These are phyloP conservation scores for Pleurostoma richardsiae DNA, from an alignment of 2,329 filamentous ascomycete species.

Conservation along the genomic window DNA sequence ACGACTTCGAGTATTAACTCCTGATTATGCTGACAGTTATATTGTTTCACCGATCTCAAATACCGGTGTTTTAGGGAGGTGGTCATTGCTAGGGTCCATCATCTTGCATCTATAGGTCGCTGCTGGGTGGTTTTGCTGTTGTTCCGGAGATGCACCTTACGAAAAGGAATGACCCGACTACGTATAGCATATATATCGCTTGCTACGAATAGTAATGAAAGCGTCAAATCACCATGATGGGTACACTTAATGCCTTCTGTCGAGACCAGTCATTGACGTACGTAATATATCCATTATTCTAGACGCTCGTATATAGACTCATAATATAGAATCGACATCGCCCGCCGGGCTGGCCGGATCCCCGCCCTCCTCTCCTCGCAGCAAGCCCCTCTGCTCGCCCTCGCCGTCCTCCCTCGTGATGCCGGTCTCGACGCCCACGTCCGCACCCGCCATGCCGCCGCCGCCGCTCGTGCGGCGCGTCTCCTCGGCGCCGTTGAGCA, in stretches of 20 bases:
- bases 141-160: too few species aligned
- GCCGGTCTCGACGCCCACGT: constrained; percentile 22
- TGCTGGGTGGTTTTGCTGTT: too few species aligned
- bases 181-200: neutral
- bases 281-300: too few species aligned
- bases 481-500: constrained; percentile 74
- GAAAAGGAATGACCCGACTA: too few species aligned
- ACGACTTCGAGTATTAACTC: constrained; percentile 90
- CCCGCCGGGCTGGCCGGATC: constrained; percentile 19
- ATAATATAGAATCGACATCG: constrained; percentile 8
- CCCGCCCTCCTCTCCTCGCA: constrained; percentile 28
- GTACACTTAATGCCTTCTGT: too few species aligned
- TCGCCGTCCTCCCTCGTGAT: constrained; percentile 29
- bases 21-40: neutral
- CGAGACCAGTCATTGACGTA: too few species aligned
- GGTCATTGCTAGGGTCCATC: neutral
- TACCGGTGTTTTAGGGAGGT: neutral
- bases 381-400: constrained; percentile 36
- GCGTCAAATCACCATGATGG: neutral
- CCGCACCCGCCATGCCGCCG: neutral
- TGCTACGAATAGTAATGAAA: neutral
- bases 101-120: too few species aligned
- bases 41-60: neutral
- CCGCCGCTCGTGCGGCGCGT: constrained; percentile 36
- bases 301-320: neutral